Evolutionary conservation across 345 rosid species (phyloP).

Genomic region (Eucalyptus dawsonii): DNA sequence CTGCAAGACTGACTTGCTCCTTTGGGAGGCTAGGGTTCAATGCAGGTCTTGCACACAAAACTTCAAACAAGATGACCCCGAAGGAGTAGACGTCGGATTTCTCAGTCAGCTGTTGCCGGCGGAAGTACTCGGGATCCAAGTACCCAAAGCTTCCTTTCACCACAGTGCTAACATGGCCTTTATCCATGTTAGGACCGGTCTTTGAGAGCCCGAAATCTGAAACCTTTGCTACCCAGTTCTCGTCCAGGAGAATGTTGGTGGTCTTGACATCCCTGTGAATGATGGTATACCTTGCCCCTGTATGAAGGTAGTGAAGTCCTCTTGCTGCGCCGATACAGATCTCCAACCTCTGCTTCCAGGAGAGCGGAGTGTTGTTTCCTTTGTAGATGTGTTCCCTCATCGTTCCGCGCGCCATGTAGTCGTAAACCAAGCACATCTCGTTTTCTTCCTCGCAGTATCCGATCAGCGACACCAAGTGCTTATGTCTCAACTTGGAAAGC

Average conservation of each 20-base stretch:
- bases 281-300: constrained; percentile 80
- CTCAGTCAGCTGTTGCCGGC: constrained; percentile 73
- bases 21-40: constrained; percentile 54
- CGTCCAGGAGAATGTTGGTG: constrained; percentile 77
- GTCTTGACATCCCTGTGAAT: constrained; percentile 93
- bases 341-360: constrained; percentile 73
- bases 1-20: constrained; percentile 81
- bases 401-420: constrained; percentile 85
- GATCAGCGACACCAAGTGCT: constrained; percentile 77
- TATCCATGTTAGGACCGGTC: constrained; percentile 69
- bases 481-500: constrained; percentile 78
- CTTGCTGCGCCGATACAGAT: constrained; percentile 71
- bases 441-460: constrained; percentile 78
- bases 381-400: constrained; percentile 62
- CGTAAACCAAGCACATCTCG: constrained; percentile 80
- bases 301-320: constrained; percentile 86
- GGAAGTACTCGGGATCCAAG: constrained; percentile 79
- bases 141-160: constrained; percentile 93
- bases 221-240: constrained; percentile 78
- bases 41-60: constrained; percentile 64
- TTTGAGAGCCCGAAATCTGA: constrained; percentile 81
- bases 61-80: constrained; percentile 82
- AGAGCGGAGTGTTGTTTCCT: constrained; percentile 29
- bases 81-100: constrained; percentile 88
- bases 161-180: constrained; percentile 75